Conservation (phyloP, 2,329 filamentous ascomycete species). For the Coleophoma cylindrospora region DNA sequence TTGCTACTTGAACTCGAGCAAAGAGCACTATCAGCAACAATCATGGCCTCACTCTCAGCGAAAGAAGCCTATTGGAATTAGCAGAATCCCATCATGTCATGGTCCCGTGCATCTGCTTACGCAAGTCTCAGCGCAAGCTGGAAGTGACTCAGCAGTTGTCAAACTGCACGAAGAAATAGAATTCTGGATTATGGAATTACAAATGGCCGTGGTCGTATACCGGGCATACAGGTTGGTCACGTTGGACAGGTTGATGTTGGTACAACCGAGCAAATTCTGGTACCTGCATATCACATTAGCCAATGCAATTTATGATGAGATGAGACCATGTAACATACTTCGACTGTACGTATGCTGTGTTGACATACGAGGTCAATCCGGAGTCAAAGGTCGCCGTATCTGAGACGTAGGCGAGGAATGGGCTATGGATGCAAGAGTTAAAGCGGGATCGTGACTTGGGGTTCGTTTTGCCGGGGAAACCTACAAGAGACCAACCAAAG, state of each 20-base stretch:
- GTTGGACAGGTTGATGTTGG: conserved; percentile 69
- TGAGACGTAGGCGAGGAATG: conserved; percentile 80
- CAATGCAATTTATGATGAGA: conserved; percentile 1
- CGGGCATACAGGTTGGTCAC: conserved; percentile 83
- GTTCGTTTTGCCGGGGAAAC: conserved; percentile 25
- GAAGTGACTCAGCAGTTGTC: conserved; percentile 57
- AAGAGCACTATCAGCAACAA: conserved; percentile 67
- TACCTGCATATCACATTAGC: conserved; percentile 55
- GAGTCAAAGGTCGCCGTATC: conserved; percentile 72
- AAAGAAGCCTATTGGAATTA: conserved; percentile 59
- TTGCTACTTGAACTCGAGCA: conserved; percentile 64
- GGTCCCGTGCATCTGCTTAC: conserved; percentile 40
- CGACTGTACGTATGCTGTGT: conserved; percentile 66
- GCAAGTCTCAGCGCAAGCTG: conserved; percentile 87
- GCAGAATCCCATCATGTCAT: conserved; percentile 3
- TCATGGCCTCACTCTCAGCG: conserved; percentile 82
- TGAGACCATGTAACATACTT: conserved; percentile 53
- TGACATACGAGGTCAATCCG: conserved; percentile 67
- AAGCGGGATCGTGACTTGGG: conserved; percentile 7
- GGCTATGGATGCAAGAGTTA: conserved; percentile 43
- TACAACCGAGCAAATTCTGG: conserved; percentile 74
- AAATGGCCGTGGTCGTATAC: conserved; percentile 87
- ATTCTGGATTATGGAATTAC: conserved; percentile 90
- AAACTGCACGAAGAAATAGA: conserved; percentile 68
- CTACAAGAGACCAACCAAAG: conserved; percentile 60